Evolutionary conservation across 2,329 filamentous ascomycete genomes (phyloP).

Genomic region (Juglanconis sp.): DNA sequence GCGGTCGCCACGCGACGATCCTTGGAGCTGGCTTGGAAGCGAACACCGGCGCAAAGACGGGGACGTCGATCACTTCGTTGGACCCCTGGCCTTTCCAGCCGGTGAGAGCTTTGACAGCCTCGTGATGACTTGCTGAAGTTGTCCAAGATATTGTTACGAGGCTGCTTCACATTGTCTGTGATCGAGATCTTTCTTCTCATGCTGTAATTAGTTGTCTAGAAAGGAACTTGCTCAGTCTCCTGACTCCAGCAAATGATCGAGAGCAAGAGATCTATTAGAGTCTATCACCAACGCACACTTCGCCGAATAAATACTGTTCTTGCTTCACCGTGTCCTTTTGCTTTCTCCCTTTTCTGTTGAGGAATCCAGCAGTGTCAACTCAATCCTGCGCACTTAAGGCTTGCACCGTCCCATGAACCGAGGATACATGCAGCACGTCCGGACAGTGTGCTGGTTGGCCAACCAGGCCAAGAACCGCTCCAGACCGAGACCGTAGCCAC

Average conservation of each 20-base stretch:
- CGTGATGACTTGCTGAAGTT: too few species aligned
- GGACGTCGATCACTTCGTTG: not conserved
- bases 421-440: slow-evolving; percentile 71
- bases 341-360: not conserved
- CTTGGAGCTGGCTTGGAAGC: not conserved
- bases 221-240: not conserved
- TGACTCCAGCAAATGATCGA: not conserved
- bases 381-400: slow-evolving; percentile 47
- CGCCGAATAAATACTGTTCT: too few species aligned
- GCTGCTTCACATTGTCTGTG: too few species aligned
- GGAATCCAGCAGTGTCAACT: not conserved
- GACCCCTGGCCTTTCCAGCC: too few species aligned
- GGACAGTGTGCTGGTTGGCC: slow-evolving; percentile 61
- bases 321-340: not conserved
- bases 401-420: slow-evolving; percentile 79
- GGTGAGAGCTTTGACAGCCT: too few species aligned
- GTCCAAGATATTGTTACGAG: too few species aligned
- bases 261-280: not conserved
- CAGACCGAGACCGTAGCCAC: slow-evolving; percentile 87
- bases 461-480: slow-evolving; percentile 73
- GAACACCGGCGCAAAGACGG: not conserved
- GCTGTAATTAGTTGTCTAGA: not conserved
- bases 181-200: not conserved
- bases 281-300: not conserved
- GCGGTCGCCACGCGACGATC: not conserved